These are phyloP conservation scores for Lepidium aucheri DNA, from an alignment of 345 rosid species.

Conservation along the genomic window DNA sequence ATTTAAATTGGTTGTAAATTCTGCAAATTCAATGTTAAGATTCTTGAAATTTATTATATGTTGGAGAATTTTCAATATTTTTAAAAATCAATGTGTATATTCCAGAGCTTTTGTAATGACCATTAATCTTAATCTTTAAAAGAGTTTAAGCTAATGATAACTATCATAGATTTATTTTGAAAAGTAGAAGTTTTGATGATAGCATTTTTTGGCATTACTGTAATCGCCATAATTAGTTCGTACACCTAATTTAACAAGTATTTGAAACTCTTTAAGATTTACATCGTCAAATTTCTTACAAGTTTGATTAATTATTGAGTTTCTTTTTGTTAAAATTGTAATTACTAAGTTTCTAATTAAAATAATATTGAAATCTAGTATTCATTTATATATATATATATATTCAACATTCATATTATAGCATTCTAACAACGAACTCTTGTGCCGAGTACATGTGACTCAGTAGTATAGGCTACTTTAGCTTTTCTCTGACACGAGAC, in stretches of 20 bases:
- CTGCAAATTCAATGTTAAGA: background rate
- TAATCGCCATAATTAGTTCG: background rate
- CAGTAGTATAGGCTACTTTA: too few relatives aligned
- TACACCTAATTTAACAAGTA: background rate
- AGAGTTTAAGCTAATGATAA: too few relatives aligned
- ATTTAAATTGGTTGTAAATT: constrained; percentile 9
- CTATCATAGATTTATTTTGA: background rate
- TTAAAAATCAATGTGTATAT: background rate
- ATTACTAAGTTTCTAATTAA: background rate
- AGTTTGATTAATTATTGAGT: background rate
- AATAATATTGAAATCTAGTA: background rate
- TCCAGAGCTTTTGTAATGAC: background rate
- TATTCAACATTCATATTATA: background rate
- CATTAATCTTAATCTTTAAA: background rate
- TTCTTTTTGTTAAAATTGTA: too few relatives aligned
- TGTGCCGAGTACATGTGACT: too few relatives aligned
- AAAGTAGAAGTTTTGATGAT: background rate
- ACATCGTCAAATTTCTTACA: background rate
- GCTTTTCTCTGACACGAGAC: too few relatives aligned
- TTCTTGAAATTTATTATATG: constrained; percentile 3
- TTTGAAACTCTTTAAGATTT: background rate
- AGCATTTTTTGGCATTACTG: background rate
- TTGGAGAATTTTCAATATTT: background rate
- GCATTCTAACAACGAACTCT: too few relatives aligned
- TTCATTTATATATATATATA: background rate